These are phyloP conservation scores for Fusarium nodosum DNA, from an alignment of 2,329 filamentous ascomycete species.

Conservation along the genomic window DNA sequence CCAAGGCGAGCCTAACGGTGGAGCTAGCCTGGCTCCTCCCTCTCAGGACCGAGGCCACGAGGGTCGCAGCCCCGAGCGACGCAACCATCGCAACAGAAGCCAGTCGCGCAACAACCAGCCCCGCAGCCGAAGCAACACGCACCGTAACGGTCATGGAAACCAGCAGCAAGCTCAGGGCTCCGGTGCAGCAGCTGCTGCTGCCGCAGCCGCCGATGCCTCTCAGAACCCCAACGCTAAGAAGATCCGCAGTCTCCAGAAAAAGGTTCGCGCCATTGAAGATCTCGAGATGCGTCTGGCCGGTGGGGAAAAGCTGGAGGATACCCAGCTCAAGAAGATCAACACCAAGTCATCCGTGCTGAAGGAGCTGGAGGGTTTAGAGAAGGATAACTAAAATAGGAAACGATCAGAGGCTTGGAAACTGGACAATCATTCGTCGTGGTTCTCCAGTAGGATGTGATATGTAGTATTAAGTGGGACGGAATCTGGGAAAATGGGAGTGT, in stretches of 20 bases:
- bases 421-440: conserved; percentile 13
- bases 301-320: conserved; percentile 97
- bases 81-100: conserved; percentile 62
- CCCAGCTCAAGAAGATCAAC: conserved; percentile 97
- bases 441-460: conserved; percentile 18
- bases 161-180: conserved; percentile 54
- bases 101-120: conserved; percentile 67
- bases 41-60: conserved; percentile 60
- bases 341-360: conserved; percentile 87
- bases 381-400: conserved; percentile 44
- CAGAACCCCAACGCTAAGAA: conserved; percentile 91
- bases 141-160: conserved; percentile 49
- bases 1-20: conserved; percentile 60
- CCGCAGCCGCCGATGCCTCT: conserved; percentile 61
- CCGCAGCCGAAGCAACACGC: conserved; percentile 66
- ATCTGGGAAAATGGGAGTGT: conserved; percentile 30
- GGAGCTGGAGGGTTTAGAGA: conserved; percentile 76
- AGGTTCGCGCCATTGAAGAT: conserved; percentile 97
- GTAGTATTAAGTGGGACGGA: conserved; percentile 13
- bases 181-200: conserved; percentile 64
- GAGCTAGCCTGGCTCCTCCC: conserved; percentile 64
- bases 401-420: conserved; percentile 1
- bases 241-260: conserved; percentile 92
- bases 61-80: conserved; percentile 76
- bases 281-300: conserved; percentile 95